Base-by-base conservation (phyloP, 139 green algal genomes). In the Chlorella sp. region DNA sequence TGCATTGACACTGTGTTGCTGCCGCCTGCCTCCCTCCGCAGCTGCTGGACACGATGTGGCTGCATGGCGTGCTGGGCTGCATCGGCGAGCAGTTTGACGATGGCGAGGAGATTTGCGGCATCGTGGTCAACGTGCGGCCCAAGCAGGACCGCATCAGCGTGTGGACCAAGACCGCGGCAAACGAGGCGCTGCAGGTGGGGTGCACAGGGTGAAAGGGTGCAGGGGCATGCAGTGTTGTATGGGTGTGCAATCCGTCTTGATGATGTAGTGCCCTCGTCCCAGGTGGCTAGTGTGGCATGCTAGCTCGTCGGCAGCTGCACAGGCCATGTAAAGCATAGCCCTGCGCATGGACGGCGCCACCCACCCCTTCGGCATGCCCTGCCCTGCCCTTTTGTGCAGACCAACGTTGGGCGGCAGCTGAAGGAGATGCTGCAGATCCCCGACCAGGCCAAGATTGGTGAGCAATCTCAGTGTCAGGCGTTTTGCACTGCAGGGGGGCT, bases 51-150 rank as follows among this genome's bases (percentile, higher is more conserved):
- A 93, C 93, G 15, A 96, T 93, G 87, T 99, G 97, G 97, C 91
- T 99, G 41, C 94, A 99, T 86, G 88, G 91, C 88, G 94, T 99
- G 80, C 92, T 99, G 70, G 96, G 94, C n/a, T 95, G 96, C 89
- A 98, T 99, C 38, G 97, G 98, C 30, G 98, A 99, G 93, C 98
- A 99, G 92, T 99, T 99, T 85, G 91, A 93, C 16, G 97, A 99
- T 55, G 92, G 94, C 16, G 94, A 98, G 15, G 98, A 99, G 84
- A 93, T 99, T 60, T 98, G 96, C 89, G 98, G 98, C 30, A 93
- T 97, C 44, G 96, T 98, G 62, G 95, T 98, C n/a, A 98, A 95
- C 76, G 93, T 99, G 41, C 88, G 97, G 0, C 81, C 90, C 47
- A 95, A 94, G 81, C 88, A 60, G 85, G 94, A 99, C 91, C 90